phyloP scores from a whole-genome alignment of 768 basidiomycete genomes.

The Psilocybe subaeruginosa region DNA sequence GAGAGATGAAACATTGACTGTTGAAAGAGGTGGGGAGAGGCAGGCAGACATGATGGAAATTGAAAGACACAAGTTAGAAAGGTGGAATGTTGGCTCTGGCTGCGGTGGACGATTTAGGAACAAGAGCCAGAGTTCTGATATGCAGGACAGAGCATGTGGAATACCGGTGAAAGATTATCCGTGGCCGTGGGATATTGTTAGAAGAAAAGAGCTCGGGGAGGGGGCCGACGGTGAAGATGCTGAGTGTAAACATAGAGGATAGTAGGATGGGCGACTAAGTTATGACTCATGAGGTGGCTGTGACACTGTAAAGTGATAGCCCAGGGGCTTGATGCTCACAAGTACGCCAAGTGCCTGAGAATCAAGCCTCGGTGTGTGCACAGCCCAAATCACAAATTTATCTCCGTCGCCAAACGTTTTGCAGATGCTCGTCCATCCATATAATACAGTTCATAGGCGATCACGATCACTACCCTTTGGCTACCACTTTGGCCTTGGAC shows the following conservation, averaged over 20 bases:
- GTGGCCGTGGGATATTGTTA: background rate
- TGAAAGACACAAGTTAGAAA: no score
- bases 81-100: no score
- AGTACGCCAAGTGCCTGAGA: no score
- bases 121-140: no score
- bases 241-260: no score
- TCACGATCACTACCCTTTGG: background rate
- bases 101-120: no score
- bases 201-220: background rate
- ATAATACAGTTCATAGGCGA: background rate
- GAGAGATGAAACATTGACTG: background rate
- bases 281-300: background rate
- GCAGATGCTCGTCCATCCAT: background rate
- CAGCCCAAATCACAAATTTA: background rate
- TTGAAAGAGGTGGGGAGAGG: background rate
- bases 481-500: background rate
- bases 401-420: background rate
- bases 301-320: no score
- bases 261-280: no score
- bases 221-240: background rate
- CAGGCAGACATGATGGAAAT: background rate
- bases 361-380: background rate
- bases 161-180: background rate
- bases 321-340: no score
- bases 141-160: no score